Conservation (phyloP, 495 filamentous ascomycete species). For the Amniculicola lignicola region DNA sequence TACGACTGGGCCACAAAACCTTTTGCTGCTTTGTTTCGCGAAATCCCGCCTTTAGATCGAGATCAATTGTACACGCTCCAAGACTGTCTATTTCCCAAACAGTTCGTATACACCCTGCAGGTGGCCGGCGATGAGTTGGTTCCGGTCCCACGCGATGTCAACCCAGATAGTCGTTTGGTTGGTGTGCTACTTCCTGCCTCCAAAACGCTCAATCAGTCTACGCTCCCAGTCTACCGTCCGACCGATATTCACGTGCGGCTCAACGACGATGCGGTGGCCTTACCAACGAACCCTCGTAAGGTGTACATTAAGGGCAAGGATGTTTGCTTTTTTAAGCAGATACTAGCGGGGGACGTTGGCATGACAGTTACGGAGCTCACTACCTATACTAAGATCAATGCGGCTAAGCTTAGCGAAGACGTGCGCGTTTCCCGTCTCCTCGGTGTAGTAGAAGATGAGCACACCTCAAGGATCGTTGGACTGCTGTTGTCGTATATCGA, state of each 20-base stretch:
- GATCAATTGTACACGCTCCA: conserved; percentile 21
- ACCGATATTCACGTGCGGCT: conserved; percentile 17
- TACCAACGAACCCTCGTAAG: conserved; percentile 14
- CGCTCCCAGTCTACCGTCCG: conserved; percentile 18
- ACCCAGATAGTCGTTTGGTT: conserved; percentile 6
- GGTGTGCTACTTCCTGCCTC: conserved; percentile 15
- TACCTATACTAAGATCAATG: conserved; percentile 20
- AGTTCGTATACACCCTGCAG: conserved; percentile 14
- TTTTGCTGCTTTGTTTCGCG: conserved; percentile 17
- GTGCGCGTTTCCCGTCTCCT: conserved; percentile 18
- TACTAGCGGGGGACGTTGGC: conserved; percentile 16
- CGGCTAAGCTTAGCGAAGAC: conserved; percentile 13
- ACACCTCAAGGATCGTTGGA: conserved; percentile 13
- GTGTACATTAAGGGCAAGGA: conserved; percentile 20
- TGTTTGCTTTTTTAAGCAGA: conserved; percentile 18
- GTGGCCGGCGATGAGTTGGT: conserved; percentile 19
- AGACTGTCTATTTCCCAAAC: conserved; percentile 17
- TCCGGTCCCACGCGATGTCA: conserved; percentile 13
- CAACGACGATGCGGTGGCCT: conserved; percentile 12
- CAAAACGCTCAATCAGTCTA: conserved; percentile 13
- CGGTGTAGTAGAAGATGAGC: conserved; percentile 16
- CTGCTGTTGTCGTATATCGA: conserved; percentile 26
- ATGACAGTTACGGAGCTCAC: conserved; percentile 19
- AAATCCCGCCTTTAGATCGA: conserved; percentile 20
- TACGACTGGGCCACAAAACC: conserved; percentile 18